Conservation (phyloP, 23 red algal species). For the Gracilaria vermiculophylla region DNA sequence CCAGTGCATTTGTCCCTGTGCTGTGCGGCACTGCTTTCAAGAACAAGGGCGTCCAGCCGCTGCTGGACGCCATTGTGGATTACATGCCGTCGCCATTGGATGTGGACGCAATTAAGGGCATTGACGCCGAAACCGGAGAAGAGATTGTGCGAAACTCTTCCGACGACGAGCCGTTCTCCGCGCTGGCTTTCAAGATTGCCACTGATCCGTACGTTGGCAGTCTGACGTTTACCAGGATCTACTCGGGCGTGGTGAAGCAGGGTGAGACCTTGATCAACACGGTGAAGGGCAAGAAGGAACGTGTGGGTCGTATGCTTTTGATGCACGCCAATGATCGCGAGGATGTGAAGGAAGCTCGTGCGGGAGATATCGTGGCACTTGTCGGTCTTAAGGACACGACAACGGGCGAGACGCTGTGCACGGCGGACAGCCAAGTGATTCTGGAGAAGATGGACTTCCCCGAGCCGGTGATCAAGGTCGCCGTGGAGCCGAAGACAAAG, state of each 20-base stretch:
- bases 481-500: slow-evolving; percentile 97
- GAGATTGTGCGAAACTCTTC: slow-evolving; percentile 74
- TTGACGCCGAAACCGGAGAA: slow-evolving; percentile 65
- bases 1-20: slow-evolving; percentile 84
- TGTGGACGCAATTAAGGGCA: slow-evolving; percentile 86
- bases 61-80: slow-evolving; percentile 93
- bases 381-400: slow-evolving; percentile 96
- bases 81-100: slow-evolving; percentile 96
- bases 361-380: slow-evolving; percentile 97
- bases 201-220: slow-evolving; percentile 97
- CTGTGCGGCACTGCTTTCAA: slow-evolving; percentile 98
- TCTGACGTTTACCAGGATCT: slow-evolving; percentile 93
- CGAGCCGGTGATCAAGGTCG: slow-evolving; percentile 95
- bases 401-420: slow-evolving; percentile 98
- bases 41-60: slow-evolving; percentile 98
- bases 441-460: slow-evolving; percentile 99
- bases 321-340: slow-evolving; percentile 99
- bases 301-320: slow-evolving; percentile 91
- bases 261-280: slow-evolving; percentile 90
- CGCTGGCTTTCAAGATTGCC: slow-evolving; percentile 98
- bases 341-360: slow-evolving; percentile 88
- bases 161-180: slow-evolving; percentile 93
- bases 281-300: slow-evolving; percentile 90
- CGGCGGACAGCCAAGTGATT: slow-evolving; percentile 78
- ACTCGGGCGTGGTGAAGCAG: slow-evolving; percentile 88